Percentiles rank a stretch among this genome's conserved stretches.
phyloP scores from a whole-genome alignment of 441 rosid species.

The Eutrema salsugineum region DNA sequence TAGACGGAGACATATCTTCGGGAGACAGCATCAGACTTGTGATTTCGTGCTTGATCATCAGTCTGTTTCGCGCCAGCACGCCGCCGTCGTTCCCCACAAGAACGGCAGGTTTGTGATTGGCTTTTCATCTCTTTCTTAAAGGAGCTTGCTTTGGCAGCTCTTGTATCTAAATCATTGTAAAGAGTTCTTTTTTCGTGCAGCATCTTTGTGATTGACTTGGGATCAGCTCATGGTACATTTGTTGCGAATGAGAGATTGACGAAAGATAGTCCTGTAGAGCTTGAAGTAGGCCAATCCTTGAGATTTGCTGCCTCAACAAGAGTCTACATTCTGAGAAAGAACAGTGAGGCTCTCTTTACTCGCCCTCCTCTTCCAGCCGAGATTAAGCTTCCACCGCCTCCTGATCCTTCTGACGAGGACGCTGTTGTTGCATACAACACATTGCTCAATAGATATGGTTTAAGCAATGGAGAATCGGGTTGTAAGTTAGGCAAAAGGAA shows the following conservation, averaged over 20 bases:
- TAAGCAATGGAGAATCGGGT: slow-evolving; percentile 42
- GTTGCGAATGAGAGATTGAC: slow-evolving; percentile 89
- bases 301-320: slow-evolving; percentile 95
- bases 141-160: background rate
- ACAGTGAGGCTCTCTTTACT: slow-evolving; percentile 75
- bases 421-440: slow-evolving; percentile 87
- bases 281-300: slow-evolving; percentile 93
- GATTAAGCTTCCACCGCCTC: slow-evolving; percentile 73
- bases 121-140: background rate
- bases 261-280: slow-evolving; percentile 81
- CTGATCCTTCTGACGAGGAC: slow-evolving; percentile 85
- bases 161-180: background rate
- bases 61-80: slow-evolving; percentile 97
- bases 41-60: slow-evolving; percentile 98
- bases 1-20: slow-evolving; percentile 78
- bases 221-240: slow-evolving; percentile 96
- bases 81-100: slow-evolving; percentile 92
- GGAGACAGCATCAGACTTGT: slow-evolving; percentile 78
- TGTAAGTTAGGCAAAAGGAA: slow-evolving; percentile 32
- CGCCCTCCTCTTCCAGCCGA: slow-evolving; percentile 55
- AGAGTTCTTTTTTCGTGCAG: slow-evolving; percentile 34
- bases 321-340: slow-evolving; percentile 74
- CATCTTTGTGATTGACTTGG: slow-evolving; percentile 86
- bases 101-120: slow-evolving; percentile 64
- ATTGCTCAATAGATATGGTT: slow-evolving; percentile 76